A percentile compares a stretch with the other conserved stretches of the same genome.
phyloP scores from a whole-genome alignment of 2,329 filamentous ascomycete species.

The Teratosphaeria nubilosa region DNA sequence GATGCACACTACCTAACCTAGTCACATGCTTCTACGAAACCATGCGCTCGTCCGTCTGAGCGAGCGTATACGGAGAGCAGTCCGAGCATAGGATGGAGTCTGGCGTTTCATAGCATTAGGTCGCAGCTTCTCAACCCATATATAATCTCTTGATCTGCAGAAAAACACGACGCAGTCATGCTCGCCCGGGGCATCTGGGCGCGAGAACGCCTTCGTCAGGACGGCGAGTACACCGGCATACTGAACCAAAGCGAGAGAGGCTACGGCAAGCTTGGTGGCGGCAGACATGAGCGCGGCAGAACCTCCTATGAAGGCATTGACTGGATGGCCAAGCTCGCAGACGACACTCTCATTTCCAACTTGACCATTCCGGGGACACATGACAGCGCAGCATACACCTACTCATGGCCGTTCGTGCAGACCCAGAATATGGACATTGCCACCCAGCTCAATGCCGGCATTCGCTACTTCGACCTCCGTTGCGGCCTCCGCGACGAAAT shows the following conservation, averaged over 20 bases:
- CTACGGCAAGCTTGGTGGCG: conserved; percentile 1
- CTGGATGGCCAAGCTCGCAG: conserved; percentile 21
- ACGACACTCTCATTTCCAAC: conserved; percentile 16
- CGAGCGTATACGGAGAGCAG: neutral
- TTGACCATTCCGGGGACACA: conserved; percentile 28
- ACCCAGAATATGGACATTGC: conserved; percentile 23
- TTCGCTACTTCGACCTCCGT: conserved; percentile 28
- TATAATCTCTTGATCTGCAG: neutral
- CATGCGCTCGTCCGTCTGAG: neutral
- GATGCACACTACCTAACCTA: too few relatives aligned
- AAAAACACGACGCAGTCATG: neutral
- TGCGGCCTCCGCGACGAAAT: conserved; percentile 23
- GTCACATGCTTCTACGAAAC: neutral
- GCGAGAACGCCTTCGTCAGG: conserved; percentile 1
- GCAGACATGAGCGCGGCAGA: neutral
- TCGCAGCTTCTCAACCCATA: neutral
- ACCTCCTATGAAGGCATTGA: neutral
- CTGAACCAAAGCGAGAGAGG: conserved; percentile 1
- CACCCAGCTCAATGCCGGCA: conserved; percentile 24
- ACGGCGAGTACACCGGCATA: neutral
- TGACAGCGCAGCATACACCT: conserved; percentile 27
- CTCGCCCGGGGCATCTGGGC: conserved; percentile 2
- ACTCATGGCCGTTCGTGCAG: conserved; percentile 24
- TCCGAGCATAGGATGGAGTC: neutral
- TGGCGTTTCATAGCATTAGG: neutral